A percentile compares a stretch with the other conserved stretches of the same genome.
phyloP scores from a whole-genome alignment of 1,284 basidiomycete species.

The Coniferiporia sulphurascens region DNA sequence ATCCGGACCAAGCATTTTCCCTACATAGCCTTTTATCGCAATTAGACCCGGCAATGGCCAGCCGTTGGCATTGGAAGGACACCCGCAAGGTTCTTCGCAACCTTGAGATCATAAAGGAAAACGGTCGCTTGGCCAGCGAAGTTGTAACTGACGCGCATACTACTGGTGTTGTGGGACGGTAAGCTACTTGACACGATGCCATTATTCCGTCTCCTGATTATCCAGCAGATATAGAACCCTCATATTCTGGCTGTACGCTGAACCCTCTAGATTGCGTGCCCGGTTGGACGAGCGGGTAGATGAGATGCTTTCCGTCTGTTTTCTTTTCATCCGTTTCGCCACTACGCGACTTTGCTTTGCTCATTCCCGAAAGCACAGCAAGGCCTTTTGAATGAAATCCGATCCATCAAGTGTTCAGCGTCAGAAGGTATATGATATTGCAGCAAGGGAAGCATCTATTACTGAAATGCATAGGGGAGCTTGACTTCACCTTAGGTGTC shows the following conservation, averaged over 20 bases:
- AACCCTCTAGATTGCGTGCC: slow-evolving; percentile 55
- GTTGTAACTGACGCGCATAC: slow-evolving; percentile 63
- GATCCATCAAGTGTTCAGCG: slow-evolving; percentile 35
- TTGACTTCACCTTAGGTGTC: slow-evolving; percentile 77
- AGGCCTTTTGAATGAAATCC: slow-evolving; percentile 84
- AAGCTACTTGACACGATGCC: slow-evolving; percentile 12
- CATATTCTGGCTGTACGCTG: slow-evolving; percentile 90
- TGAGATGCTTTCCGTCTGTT: slow-evolving; percentile 71
- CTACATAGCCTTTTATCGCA: slow-evolving; percentile 65
- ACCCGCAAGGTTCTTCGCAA: slow-evolving; percentile 85
- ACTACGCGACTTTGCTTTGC: not conserved
- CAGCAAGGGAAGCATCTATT: too few relatives aligned
- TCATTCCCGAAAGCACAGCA: slow-evolving; percentile 39
- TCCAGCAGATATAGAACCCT: slow-evolving; percentile 72
- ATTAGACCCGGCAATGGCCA: slow-evolving; percentile 75
- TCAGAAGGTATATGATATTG: not conserved
- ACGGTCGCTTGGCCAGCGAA: slow-evolving; percentile 62
- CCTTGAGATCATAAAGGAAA: slow-evolving; percentile 76
- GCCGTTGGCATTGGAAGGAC: slow-evolving; percentile 94
- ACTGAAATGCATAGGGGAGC: slow-evolving; percentile 17
- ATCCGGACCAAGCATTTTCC: slow-evolving; percentile 51
- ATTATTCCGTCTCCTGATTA: not conserved
- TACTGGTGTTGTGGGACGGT: slow-evolving; percentile 45
- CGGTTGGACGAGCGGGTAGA: slow-evolving; percentile 82
- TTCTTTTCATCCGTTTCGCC: slow-evolving; percentile 44